Evolutionary conservation across 2,329 filamentous ascomycete species (phyloP).

Genomic region (Trichoderma koningii): DNA sequence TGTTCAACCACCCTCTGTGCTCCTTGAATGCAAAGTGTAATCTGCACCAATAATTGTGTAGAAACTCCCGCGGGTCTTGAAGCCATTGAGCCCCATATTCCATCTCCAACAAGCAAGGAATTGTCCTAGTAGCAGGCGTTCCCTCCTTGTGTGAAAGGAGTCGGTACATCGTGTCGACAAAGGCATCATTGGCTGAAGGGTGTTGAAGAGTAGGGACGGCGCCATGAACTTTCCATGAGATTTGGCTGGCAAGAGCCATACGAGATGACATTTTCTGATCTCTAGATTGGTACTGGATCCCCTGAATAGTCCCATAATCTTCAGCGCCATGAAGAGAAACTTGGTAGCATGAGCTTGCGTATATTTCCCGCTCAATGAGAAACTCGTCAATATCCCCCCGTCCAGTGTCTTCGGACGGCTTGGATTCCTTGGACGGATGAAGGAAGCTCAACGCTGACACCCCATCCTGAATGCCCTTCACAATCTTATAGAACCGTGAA

Average conservation of each 20-base stretch:
- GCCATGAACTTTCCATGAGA: not conserved
- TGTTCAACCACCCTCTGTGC: too few relatives aligned
- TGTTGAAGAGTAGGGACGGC: not conserved
- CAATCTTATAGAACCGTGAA: conserved; percentile 40
- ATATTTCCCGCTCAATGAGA: conserved; percentile 26
- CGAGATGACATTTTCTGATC: not conserved
- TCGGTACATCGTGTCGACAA: too few relatives aligned
- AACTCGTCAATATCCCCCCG: not conserved
- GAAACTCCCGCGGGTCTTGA: too few relatives aligned
- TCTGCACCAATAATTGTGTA: too few relatives aligned
- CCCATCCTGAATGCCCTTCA: not conserved
- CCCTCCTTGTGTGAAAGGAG: too few relatives aligned
- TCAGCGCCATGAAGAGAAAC: conserved; percentile 33
- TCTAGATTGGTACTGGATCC: not conserved
- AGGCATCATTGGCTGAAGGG: too few relatives aligned
- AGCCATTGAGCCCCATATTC: too few relatives aligned
- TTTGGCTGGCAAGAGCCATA: not conserved
- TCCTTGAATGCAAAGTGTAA: too few relatives aligned
- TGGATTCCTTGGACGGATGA: not conserved
- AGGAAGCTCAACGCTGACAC: conserved; percentile 27
- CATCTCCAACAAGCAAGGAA: too few relatives aligned
- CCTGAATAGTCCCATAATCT: conserved; percentile 17
- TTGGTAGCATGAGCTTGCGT: conserved; percentile 24
- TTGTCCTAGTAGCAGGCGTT: too few relatives aligned
- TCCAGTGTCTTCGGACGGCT: conserved; percentile 2